phyloP scores from a whole-genome alignment of 192 early-diverging fungal species.

The Linnemannia zychae region DNA sequence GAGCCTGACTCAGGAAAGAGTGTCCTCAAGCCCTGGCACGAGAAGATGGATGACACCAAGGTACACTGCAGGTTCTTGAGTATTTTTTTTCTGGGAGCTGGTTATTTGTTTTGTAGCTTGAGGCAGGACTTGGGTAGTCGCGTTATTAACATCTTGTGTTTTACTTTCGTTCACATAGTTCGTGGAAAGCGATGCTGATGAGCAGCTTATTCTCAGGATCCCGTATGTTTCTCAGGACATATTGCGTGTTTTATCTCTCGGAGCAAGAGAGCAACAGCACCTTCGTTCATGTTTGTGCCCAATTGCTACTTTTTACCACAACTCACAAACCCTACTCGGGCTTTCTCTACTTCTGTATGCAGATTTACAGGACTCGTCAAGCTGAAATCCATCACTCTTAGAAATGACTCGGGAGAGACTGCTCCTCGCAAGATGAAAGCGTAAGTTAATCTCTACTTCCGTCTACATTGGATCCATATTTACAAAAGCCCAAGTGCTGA shows the following conservation, averaged over 20 bases:
- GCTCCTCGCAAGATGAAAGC: constrained; percentile 83
- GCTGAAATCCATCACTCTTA: constrained; percentile 89
- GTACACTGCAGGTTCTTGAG: constrained; percentile 37
- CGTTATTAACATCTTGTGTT: neutral
- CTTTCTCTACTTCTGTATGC: neutral
- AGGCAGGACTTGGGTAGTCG: neutral
- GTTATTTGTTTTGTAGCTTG: neutral
- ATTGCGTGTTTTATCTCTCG: neutral
- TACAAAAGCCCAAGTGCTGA: too few relatives aligned
- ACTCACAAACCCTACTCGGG: neutral
- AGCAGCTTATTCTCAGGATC: constrained; percentile 90
- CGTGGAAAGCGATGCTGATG: constrained; percentile 89
- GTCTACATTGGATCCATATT: too few relatives aligned
- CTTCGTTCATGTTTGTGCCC: neutral
- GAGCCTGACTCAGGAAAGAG: constrained; percentile 71
- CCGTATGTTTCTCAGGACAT: constrained; percentile 70
- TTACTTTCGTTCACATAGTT: constrained; percentile 44
- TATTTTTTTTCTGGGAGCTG: constrained; percentile 5
- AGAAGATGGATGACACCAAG: constrained; percentile 78
- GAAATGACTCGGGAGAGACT: constrained; percentile 69
- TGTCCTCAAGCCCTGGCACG: constrained; percentile 91
- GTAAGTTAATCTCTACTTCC: constrained; percentile 57
- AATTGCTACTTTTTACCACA: too few relatives aligned
- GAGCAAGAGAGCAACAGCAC: neutral
- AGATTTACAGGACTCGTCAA: constrained; percentile 93